These are phyloP conservation scores for Morella rubra DNA, from an alignment of 306 rosid genomes.

Conservation along the genomic window DNA sequence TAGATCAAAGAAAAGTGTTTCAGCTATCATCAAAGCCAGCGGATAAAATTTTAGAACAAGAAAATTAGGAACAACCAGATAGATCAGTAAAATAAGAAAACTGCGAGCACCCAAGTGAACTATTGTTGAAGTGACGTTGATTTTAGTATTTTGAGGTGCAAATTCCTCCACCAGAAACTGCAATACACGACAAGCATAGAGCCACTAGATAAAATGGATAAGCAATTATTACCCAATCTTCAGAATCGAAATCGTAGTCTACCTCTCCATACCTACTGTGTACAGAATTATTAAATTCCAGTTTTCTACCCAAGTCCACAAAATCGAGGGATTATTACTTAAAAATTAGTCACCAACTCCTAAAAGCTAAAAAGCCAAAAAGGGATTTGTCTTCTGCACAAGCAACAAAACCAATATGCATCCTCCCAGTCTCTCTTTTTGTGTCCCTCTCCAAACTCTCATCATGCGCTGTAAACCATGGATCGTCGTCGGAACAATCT, in stretches of 20 bases:
- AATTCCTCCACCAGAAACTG: not conserved
- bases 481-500: constrained; percentile 4
- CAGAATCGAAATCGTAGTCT: too few species aligned
- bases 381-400: not conserved
- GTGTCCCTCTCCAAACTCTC: not conserved
- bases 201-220: not conserved
- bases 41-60: too few species aligned
- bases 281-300: too few species aligned
- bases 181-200: not conserved
- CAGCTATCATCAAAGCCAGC: too few species aligned
- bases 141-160: not conserved
- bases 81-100: not conserved
- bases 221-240: too few species aligned
- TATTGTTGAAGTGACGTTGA: not conserved
- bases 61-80: too few species aligned
- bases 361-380: not conserved
- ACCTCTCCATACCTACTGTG: not conserved
- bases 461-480: constrained; percentile 24
- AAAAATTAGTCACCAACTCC: not conserved
- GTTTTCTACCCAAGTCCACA: too few species aligned
- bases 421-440: not conserved
- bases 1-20: too few species aligned
- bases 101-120: not conserved
- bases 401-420: not conserved
- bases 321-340: too few species aligned